These are phyloP conservation scores for Fusarium redolens DNA, from an alignment of 2,329 filamentous ascomycete species.

Conservation along the genomic window DNA sequence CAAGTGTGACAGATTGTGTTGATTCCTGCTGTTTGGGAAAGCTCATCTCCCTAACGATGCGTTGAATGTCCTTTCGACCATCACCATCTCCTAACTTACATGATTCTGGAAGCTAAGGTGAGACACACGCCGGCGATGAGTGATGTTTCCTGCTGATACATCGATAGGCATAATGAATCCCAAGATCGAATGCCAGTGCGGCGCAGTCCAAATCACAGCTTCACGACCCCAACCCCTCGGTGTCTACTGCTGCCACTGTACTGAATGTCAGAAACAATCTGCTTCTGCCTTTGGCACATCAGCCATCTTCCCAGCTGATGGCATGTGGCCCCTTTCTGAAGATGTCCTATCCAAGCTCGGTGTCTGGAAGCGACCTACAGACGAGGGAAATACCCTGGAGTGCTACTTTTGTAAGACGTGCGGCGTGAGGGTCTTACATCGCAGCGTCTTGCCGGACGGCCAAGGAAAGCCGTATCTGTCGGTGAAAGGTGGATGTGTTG, in stretches of 20 bases:
- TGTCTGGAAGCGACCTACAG: slow-evolving; percentile 54
- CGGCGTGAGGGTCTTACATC: slow-evolving; percentile 61
- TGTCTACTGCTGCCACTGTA: slow-evolving; percentile 60
- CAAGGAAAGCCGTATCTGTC: slow-evolving; percentile 51
- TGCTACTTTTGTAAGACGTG: slow-evolving; percentile 58
- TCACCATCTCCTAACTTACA: neutral
- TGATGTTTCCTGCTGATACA: neutral
- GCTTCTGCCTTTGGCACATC: slow-evolving; percentile 60
- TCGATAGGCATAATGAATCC: slow-evolving; percentile 33
- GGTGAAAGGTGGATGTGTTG: slow-evolving; percentile 60
- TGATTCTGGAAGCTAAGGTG: neutral
- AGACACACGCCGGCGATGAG: too few species aligned
- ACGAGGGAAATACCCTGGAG: slow-evolving; percentile 55
- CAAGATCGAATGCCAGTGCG: slow-evolving; percentile 54
- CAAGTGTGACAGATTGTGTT: slow-evolving; percentile 1
- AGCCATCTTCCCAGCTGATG: slow-evolving; percentile 55
- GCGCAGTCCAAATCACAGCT: slow-evolving; percentile 51
- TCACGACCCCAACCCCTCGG: slow-evolving; percentile 49
- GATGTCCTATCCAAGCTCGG: slow-evolving; percentile 49
- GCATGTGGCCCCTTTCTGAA: slow-evolving; percentile 54
- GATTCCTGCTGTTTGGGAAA: neutral
- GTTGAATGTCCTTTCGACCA: neutral
- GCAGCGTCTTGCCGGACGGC: slow-evolving; percentile 53
- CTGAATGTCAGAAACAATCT: slow-evolving; percentile 58
- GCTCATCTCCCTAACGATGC: neutral